Base-by-base conservation (phyloP, 75 land plant genomes). In the Ceratopteris richardii region DNA sequence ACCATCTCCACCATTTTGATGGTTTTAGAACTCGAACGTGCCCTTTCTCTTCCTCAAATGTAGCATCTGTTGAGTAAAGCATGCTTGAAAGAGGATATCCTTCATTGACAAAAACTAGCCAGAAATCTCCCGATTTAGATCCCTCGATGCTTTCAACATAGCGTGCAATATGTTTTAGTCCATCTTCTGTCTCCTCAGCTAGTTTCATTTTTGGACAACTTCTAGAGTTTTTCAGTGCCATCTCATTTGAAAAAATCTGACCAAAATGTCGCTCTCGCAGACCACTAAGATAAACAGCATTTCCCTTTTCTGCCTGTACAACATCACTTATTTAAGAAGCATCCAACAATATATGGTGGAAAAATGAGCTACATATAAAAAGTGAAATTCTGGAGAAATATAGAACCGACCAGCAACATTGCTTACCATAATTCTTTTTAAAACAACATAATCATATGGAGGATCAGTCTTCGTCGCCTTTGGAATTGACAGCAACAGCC, bases 1-100 rank as follows among this genome's bases (percentile, higher is more conserved):
- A 73, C 98, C 98, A 94, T 54, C 68, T 69, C 98, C 98, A 94
- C 98, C 98, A 94, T 51, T 72, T 56, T 51, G 98, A 94, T 29
- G 96, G 90, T 41, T 69, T 75, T 68, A 94, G 51, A 29, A 94
- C 61, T 57, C 68, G 82, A 41, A 77, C 56, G 31, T 68, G 58
- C 29, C 46, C 51, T 14, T 67, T 74, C 18, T 75, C 65, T 39
- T 65, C 51, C 44, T 27, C 58, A 28, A 57, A 59, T 51, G 56
- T 54, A 60, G 70, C 76, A 64, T 84, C 85, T 44, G 78, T 64
- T 14, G 83, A 71, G 66, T 94, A 94, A 9, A 94, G 62, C 51
- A 94, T 69, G 58, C 83, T 86, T 53, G 96, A 83, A 46, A 94
- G 62, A 17, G 96, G 86, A 6, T 78, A 40, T 2, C 98, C 98